A percentile compares a stretch with the other conserved stretches of the same genome.
phyloP scores from a whole-genome alignment of 768 basidiomycete species.

The Termitomyces sp. region DNA sequence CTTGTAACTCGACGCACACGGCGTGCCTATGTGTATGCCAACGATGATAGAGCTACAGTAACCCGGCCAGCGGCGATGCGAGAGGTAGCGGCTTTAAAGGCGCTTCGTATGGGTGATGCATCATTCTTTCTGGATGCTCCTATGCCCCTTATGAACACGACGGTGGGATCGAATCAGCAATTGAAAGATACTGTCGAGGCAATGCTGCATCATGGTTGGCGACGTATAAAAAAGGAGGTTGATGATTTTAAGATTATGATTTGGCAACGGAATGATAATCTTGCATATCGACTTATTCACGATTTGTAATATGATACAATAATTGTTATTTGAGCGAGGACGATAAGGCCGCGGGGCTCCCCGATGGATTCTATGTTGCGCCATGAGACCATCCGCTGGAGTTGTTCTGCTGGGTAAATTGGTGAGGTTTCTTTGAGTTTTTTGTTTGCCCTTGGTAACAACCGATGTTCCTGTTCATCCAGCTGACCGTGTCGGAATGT shows the following conservation, averaged over 20 bases:
- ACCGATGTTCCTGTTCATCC: not conserved
- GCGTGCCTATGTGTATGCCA: constrained; percentile 33
- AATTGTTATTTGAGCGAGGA: constrained; percentile 27
- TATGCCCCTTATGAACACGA: constrained; percentile 11
- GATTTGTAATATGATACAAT: constrained; percentile 18
- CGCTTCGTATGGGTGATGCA: constrained; percentile 29
- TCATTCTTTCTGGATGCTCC: constrained; percentile 17
- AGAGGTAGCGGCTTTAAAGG: constrained; percentile 34
- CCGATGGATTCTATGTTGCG: constrained; percentile 71
- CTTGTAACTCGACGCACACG: constrained; percentile 37
- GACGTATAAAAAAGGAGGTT: constrained; percentile 20
- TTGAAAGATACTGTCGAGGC: constrained; percentile 18
- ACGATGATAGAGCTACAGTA: constrained; percentile 31
- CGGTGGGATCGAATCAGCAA: constrained; percentile 13
- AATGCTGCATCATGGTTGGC: constrained; percentile 31
- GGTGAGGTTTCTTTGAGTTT: constrained; percentile 31
- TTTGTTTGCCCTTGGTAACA: not conserved
- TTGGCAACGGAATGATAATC: constrained; percentile 27
- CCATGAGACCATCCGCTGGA: constrained; percentile 63
- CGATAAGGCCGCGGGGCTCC: constrained; percentile 36
- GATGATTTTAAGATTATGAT: constrained; percentile 24
- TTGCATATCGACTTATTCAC: constrained; percentile 26
- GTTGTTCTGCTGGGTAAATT: constrained; percentile 79
- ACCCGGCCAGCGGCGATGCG: constrained; percentile 37
- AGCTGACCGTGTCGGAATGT: constrained; percentile 66